These are phyloP conservation scores for Yarrowia galli DNA, from an alignment of 1,139 yeast species.

Conservation along the genomic window DNA sequence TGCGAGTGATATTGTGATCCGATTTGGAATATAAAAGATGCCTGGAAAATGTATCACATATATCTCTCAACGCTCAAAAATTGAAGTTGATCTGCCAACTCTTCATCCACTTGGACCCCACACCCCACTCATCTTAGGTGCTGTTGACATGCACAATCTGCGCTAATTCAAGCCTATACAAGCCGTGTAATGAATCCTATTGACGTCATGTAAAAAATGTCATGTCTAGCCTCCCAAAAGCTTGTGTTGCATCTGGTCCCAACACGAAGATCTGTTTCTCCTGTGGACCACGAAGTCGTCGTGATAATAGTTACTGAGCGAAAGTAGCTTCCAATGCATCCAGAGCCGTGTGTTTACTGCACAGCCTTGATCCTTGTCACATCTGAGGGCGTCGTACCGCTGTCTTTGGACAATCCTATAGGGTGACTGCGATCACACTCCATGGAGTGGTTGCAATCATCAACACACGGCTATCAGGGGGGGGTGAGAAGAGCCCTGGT, in stretches of 20 bases:
- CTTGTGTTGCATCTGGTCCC: constrained; percentile 29
- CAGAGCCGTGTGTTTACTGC: constrained; percentile 25
- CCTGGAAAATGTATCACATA: no score
- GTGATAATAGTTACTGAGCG: constrained; percentile 32
- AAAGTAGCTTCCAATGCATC: constrained; percentile 19
- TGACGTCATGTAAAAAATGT: constrained; percentile 31
- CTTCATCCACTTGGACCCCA: background rate
- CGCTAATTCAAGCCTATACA: constrained; percentile 18
- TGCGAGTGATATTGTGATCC: background rate
- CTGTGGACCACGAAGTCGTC: constrained; percentile 21
- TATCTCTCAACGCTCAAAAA: background rate
- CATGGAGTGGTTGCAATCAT: no score
- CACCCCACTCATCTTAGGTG: constrained; percentile 15
- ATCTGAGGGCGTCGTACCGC: no score
- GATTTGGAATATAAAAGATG: background rate
- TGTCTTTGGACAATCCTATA: no score
- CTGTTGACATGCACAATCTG: constrained; percentile 32
- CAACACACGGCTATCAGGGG: no score
- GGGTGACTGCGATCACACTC: no score
- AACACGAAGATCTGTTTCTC: constrained; percentile 16
- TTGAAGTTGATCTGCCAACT: background rate
- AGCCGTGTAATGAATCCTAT: constrained; percentile 13
- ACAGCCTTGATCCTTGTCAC: background rate
- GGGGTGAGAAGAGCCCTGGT: no score
- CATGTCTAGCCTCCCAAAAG: background rate